These are phyloP conservation scores for Phytophthora aleatoria DNA, from an alignment of 352 stramenopile species.

Conservation along the genomic window DNA sequence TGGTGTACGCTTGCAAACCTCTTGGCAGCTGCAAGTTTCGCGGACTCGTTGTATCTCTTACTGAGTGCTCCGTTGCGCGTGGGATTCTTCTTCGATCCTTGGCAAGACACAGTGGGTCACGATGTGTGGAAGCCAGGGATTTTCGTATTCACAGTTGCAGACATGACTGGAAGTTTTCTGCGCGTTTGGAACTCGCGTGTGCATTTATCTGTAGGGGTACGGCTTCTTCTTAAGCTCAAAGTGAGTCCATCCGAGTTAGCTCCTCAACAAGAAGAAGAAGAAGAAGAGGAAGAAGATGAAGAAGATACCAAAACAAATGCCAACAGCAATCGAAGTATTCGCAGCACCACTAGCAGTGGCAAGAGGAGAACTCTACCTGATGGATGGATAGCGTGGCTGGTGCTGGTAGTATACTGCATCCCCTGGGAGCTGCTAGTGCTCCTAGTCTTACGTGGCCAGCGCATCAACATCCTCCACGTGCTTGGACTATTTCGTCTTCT, in stretches of 20 bases:
- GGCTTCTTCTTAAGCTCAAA: slow-evolving; percentile 10
- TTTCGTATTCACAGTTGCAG: slow-evolving; percentile 32
- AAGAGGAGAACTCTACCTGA: slow-evolving; percentile 8
- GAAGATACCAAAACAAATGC: slow-evolving; percentile 4
- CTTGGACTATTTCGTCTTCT: slow-evolving; percentile 37
- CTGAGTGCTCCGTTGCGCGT: slow-evolving; percentile 43
- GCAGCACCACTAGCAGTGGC: slow-evolving; percentile 11
- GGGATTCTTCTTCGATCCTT: slow-evolving; percentile 53
- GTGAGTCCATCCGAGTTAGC: slow-evolving; percentile 20
- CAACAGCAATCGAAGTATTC: slow-evolving; percentile 18
- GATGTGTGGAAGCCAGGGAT: slow-evolving; percentile 34
- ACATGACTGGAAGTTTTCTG: slow-evolving; percentile 35
- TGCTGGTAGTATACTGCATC: slow-evolving; percentile 34
- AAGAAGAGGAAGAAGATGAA: slow-evolving; percentile 4
- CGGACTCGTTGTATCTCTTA: slow-evolving; percentile 46
- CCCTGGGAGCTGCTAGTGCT: slow-evolving; percentile 48
- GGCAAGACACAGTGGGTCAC: slow-evolving; percentile 6
- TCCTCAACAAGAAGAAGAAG: slow-evolving; percentile 1
- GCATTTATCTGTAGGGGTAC: slow-evolving; percentile 17
- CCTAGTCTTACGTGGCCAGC: slow-evolving; percentile 14
- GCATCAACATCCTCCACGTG: slow-evolving; percentile 56
- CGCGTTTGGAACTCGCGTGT: slow-evolving; percentile 31
- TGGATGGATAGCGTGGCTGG: slow-evolving; percentile 18
- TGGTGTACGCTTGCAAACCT: slow-evolving; percentile 21
- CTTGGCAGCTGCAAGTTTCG: slow-evolving; percentile 34